phyloP scores from a whole-genome alignment of 352 stramenopile species.

The Pythium rishiriense region DNA sequence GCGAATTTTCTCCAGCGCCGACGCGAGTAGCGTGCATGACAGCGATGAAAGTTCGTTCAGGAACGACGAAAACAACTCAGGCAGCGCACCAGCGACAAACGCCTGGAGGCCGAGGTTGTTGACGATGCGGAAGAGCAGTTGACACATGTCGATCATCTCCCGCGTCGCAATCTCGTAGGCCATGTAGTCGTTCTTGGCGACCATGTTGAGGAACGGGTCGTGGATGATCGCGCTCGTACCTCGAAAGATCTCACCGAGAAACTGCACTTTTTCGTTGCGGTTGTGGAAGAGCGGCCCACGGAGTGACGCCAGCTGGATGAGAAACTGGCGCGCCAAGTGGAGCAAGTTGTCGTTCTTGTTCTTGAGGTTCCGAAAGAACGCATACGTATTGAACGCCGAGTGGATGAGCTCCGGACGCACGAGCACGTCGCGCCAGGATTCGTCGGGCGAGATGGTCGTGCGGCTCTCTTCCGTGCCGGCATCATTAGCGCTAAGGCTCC shows the following conservation, averaged over 20 bases:
- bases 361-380: slow-evolving; percentile 69
- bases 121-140: slow-evolving; percentile 74
- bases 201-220: slow-evolving; percentile 73
- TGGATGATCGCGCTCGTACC: slow-evolving; percentile 63
- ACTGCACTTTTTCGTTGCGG: slow-evolving; percentile 64
- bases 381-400: slow-evolving; percentile 86
- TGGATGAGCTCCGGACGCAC: slow-evolving; percentile 77
- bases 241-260: slow-evolving; percentile 68
- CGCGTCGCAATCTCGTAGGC: slow-evolving; percentile 70
- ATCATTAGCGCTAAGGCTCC: slow-evolving; percentile 49
- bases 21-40: slow-evolving; percentile 70
- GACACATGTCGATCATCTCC: slow-evolving; percentile 85
- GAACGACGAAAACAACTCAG: slow-evolving; percentile 55
- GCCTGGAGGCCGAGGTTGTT: slow-evolving; percentile 70
- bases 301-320: slow-evolving; percentile 79
- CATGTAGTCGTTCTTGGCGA: slow-evolving; percentile 59
- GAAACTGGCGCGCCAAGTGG: slow-evolving; percentile 77
- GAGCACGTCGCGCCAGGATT: slow-evolving; percentile 69
- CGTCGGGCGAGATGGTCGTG: slow-evolving; percentile 52
- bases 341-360: slow-evolving; percentile 69
- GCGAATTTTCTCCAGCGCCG: slow-evolving; percentile 61
- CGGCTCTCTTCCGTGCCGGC: slow-evolving; percentile 37
- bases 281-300: slow-evolving; percentile 69
- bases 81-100: slow-evolving; percentile 37
- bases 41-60: slow-evolving; percentile 71